A percentile compares a stretch with the other conserved stretches of the same genome.
phyloP scores from a whole-genome alignment of 768 basidiomycete species.

The Suillus americanus region DNA sequence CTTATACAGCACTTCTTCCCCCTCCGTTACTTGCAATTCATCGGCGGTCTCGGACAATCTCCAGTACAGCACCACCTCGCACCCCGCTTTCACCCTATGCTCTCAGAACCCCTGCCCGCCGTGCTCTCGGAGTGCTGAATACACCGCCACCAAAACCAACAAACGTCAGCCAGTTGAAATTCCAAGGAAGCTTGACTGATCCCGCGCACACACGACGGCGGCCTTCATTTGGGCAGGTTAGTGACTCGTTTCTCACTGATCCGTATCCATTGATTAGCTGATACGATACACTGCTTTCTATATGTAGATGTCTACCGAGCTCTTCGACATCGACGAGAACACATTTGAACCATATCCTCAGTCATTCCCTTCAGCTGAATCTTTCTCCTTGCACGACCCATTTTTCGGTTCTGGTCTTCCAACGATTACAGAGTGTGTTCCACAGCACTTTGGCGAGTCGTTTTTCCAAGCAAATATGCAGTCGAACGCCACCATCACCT shows the following conservation, averaged over 20 bases:
- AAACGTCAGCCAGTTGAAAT: constrained; percentile 53
- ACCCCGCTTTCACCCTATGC: constrained; percentile 22
- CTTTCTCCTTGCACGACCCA: constrained; percentile 42
- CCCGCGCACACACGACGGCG: constrained; percentile 54
- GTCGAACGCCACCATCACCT: constrained; percentile 11
- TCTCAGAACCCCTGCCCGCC: constrained; percentile 34
- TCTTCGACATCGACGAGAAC: constrained; percentile 78
- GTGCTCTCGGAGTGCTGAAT: constrained; percentile 37
- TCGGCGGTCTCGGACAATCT: constrained; percentile 60
- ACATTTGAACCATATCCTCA: constrained; percentile 53
- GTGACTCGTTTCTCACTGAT: constrained; percentile 16
- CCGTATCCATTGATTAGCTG: constrained; percentile 15
- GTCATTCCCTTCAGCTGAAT: constrained; percentile 35
- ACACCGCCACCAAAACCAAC: constrained; percentile 70
- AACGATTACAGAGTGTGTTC: constrained; percentile 29
- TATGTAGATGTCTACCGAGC: constrained; percentile 46
- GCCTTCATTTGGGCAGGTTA: constrained; percentile 40
- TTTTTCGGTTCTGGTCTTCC: constrained; percentile 38
- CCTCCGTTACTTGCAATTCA: constrained; percentile 56
- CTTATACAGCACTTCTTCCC: constrained; percentile 49
- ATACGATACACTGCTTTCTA: constrained; percentile 15
- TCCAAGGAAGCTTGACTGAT: constrained; percentile 73
- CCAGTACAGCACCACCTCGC: constrained; percentile 42
- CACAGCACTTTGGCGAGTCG: constrained; percentile 21
- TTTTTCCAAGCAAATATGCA: constrained; percentile 23